Evolutionary conservation across 1,284 basidiomycete genomes (phyloP).

Genomic region (Cystobasidium slooffiae): DNA sequence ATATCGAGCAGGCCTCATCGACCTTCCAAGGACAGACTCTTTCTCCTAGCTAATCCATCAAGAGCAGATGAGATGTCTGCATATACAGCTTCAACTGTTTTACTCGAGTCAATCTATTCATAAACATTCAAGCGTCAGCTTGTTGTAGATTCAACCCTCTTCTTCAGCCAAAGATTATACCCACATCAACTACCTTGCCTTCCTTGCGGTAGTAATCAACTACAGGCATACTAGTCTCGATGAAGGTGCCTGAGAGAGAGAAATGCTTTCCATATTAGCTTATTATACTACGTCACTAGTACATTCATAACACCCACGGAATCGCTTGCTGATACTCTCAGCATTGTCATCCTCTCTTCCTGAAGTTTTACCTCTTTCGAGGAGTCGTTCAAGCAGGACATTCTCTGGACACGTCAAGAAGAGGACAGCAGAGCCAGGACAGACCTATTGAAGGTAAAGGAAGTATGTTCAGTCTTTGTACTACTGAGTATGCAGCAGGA

Average conservation of each 20-base stretch:
- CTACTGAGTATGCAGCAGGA: background rate
- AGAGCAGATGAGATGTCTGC: conserved; percentile 49
- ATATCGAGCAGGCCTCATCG: background rate
- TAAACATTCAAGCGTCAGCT: background rate
- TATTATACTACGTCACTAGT: background rate
- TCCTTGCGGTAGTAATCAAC: conserved; percentile 78
- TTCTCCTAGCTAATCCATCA: conserved; percentile 17
- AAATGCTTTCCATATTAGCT: conserved; percentile 5
- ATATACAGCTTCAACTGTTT: conserved; percentile 75
- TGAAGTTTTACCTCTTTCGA: conserved; percentile 90
- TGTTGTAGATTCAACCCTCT: background rate
- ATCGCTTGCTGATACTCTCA: conserved; percentile 95
- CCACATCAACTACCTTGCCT: conserved; percentile 78
- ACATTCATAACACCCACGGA: conserved; percentile 65
- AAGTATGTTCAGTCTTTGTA: too few relatives aligned
- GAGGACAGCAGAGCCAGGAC: conserved; percentile 75
- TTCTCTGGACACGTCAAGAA: conserved; percentile 90
- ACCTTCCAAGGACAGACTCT: conserved; percentile 35
- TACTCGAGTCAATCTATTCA: conserved; percentile 74
- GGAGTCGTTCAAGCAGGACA: conserved; percentile 81
- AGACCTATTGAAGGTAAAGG: conserved; percentile 65
- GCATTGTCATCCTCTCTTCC: conserved; percentile 95
- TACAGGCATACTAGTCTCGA: conserved; percentile 93
- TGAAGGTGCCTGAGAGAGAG: conserved; percentile 72
- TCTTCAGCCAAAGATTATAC: conserved; percentile 50